Evolutionary conservation across 73 alveolate genomes (phyloP).

Genomic region (Paraurostyla sp.): DNA sequence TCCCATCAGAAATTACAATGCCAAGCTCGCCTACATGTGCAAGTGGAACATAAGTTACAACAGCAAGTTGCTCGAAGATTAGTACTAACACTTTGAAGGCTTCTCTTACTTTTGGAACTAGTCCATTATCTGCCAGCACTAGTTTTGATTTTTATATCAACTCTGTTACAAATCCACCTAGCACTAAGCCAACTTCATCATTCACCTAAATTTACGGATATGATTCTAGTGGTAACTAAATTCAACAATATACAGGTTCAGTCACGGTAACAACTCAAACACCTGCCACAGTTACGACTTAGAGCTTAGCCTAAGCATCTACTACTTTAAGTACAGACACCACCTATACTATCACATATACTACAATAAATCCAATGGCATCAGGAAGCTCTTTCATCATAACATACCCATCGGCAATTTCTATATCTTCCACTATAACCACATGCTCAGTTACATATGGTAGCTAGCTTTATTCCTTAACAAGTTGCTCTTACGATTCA

Average conservation of each 20-base stretch:
- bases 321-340: background rate
- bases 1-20: background rate
- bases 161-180: background rate
- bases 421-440: slow-evolving; percentile 26
- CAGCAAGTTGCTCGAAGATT: background rate
- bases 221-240: background rate
- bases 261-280: background rate
- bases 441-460: background rate
- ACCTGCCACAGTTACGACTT: background rate
- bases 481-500: too few relatives aligned
- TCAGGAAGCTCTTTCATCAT: slow-evolving; percentile 3
- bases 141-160: too few relatives aligned
- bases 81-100: background rate
- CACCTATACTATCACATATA: slow-evolving; percentile 15
- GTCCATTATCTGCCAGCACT: background rate
- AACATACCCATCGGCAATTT: slow-evolving; percentile 8
- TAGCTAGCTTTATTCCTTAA: background rate
- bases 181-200: background rate
- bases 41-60: background rate
- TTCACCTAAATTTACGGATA: background rate
- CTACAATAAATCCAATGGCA: background rate
- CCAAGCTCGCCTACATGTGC: background rate
- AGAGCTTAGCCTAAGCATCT: background rate
- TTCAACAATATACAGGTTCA: background rate
- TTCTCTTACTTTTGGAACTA: background rate